phyloP scores from a whole-genome alignment of 768 basidiomycete genomes.

The Suillus tomentosus region DNA sequence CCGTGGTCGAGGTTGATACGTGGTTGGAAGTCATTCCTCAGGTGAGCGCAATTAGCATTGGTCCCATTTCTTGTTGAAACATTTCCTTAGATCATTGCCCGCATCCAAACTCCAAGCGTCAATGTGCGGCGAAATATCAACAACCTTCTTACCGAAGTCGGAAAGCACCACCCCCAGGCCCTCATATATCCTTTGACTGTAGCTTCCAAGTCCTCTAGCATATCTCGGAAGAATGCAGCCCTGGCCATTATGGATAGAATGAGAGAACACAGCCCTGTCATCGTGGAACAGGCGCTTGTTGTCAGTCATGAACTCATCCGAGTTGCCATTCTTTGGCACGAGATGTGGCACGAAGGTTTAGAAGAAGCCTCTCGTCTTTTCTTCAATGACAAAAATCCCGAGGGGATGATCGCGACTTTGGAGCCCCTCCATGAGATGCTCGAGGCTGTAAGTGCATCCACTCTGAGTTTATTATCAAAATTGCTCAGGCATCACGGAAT shows the following conservation, averaged over 20 bases:
- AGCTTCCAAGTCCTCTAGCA: slow-evolving; percentile 92
- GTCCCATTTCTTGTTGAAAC: neutral
- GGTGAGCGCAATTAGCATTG: slow-evolving; percentile 43
- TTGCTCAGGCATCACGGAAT: slow-evolving; percentile 13
- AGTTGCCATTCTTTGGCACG: slow-evolving; percentile 98
- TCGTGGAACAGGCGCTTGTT: slow-evolving; percentile 86
- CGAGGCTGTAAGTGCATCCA: slow-evolving; percentile 63
- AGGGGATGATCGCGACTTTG: slow-evolving; percentile 92
- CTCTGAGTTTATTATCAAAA: neutral
- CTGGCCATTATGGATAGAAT: slow-evolving; percentile 87
- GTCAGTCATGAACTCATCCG: slow-evolving; percentile 96
- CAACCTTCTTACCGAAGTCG: slow-evolving; percentile 85
- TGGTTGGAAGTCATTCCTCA: slow-evolving; percentile 99
- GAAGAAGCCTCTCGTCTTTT: slow-evolving; percentile 97
- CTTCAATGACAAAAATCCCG: slow-evolving; percentile 96
- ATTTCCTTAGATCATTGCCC: slow-evolving; percentile 82
- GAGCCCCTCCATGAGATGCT: slow-evolving; percentile 93
- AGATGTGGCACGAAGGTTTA: slow-evolving; percentile 97
- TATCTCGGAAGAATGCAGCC: slow-evolving; percentile 79
- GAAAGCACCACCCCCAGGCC: slow-evolving; percentile 96
- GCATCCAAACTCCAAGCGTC: slow-evolving; percentile 90
- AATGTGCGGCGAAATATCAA: slow-evolving; percentile 91
- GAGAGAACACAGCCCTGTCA: slow-evolving; percentile 83
- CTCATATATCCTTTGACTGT: slow-evolving; percentile 95
- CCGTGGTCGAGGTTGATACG: slow-evolving; percentile 90